phyloP scores from a whole-genome alignment of 768 basidiomycete genomes.

The Leccinum imitatum region DNA sequence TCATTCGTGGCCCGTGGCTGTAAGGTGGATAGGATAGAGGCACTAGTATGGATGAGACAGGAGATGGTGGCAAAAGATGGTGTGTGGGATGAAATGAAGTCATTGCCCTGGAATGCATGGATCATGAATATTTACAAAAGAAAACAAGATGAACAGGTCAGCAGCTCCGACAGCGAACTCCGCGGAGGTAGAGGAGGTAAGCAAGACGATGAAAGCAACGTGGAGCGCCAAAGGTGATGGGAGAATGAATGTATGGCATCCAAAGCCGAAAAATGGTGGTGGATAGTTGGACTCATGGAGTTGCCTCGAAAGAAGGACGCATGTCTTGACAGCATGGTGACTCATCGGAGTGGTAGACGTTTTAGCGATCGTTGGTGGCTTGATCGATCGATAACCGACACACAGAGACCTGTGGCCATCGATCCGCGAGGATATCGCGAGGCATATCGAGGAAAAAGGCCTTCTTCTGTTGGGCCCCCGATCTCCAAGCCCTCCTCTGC shows the following conservation, averaged over 20 bases:
- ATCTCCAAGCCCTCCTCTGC: background rate
- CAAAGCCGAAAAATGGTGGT: background rate
- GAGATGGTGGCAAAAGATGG: constrained; percentile 14
- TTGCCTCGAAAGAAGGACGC: background rate
- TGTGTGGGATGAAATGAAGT: constrained; percentile 2
- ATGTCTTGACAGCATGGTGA: background rate
- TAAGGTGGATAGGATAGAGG: background rate
- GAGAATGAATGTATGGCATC: background rate
- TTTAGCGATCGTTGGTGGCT: constrained; percentile 1
- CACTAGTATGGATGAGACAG: constrained; percentile 5
- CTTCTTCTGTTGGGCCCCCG: background rate
- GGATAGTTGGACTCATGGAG: background rate
- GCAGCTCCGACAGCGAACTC: background rate
- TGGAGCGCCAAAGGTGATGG: background rate
- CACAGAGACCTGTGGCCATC: constrained; percentile 4
- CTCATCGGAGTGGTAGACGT: background rate
- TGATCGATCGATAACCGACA: constrained; percentile 13
- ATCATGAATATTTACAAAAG: constrained; percentile 12
- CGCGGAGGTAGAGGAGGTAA: background rate
- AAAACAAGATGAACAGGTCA: background rate
- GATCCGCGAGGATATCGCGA: constrained; percentile 16
- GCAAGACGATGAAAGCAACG: background rate
- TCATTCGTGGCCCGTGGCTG: background rate
- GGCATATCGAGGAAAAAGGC: constrained; percentile 6
- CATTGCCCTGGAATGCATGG: background rate